These are phyloP conservation scores for Phytophthora lateralis DNA, from an alignment of 352 stramenopile species.

Conservation along the genomic window DNA sequence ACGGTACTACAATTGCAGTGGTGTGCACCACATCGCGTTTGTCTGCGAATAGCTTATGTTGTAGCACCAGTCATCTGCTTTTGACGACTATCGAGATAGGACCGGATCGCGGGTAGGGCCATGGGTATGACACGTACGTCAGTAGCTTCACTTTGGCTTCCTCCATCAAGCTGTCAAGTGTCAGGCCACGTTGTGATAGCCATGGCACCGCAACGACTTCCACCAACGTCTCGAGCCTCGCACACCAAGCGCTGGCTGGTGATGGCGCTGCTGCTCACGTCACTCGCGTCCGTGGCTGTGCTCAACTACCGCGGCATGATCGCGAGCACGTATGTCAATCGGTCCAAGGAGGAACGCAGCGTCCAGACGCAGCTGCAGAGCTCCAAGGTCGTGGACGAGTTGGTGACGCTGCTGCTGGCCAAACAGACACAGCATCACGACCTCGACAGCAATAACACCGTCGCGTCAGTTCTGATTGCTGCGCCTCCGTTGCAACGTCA, in stretches of 20 bases:
- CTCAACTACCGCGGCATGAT: conserved; percentile 46
- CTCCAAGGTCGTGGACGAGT: conserved; percentile 26
- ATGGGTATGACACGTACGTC: conserved; percentile 12
- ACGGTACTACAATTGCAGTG: conserved; percentile 1
- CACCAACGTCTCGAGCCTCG: background rate
- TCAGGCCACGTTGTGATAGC: background rate
- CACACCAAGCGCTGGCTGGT: conserved; percentile 23
- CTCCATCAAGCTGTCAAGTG: conserved; percentile 1
- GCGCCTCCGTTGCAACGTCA: background rate
- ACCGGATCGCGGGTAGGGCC: conserved; percentile 28
- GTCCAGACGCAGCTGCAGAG: conserved; percentile 9
- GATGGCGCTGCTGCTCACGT: conserved; percentile 26
- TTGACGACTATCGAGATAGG: conserved; percentile 18
- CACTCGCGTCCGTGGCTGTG: conserved; percentile 28
- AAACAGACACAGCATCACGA: conserved; percentile 14
- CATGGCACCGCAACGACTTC: conserved; percentile 11
- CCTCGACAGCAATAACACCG: background rate
- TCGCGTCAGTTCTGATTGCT: background rate
- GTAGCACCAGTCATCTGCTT: too few relatives aligned
- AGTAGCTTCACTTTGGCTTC: conserved; percentile 11
- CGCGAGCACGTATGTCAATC: conserved; percentile 1
- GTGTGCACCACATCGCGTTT: too few relatives aligned
- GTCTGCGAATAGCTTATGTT: too few relatives aligned
- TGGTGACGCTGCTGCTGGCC: conserved; percentile 24
- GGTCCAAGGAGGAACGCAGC: background rate